Base-by-base conservation (phyloP, 139 green algal genomes). In the Tetraselmis striata region DNA sequence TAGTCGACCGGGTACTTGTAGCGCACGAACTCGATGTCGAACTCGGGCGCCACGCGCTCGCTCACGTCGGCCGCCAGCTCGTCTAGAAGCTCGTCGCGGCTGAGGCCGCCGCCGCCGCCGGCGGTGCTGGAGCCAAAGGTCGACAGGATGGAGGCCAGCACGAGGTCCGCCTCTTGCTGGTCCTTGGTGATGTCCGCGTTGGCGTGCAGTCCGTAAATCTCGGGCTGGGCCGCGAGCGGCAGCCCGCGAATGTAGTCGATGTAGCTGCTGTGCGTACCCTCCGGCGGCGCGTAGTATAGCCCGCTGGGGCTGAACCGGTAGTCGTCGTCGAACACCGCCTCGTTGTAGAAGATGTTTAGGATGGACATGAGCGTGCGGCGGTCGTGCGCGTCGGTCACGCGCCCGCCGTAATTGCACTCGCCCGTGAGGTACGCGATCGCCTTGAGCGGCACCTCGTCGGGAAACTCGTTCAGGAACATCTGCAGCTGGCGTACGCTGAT, bases 181-280 rank as follows among this genome's bases (percentile, higher is more conserved):
- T 95, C 90, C 80, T 93, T 93, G 2, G 90, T 93, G 86, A 96
- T 96, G 86, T 95, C 92, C 28, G 92, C 92, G 84, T 96, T 96
- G 77, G 84, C 87, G 82, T 96, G 92, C 82, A 95, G 88, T 1
- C 92, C 92, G 78, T 95, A 96, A 27, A 89, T 74, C 78, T 89
- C 85, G 26, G 85, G 86, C 26, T 81, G 24, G 32, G 80, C 59
- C 26, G 32, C 75, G 74, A 88, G 2, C 27, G 87, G 87, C 23
- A 89, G 31, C 28, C 2, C 28, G 0, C 81, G 83, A 79, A 93
- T 92, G 86, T 85, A 88, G 22, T 83, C 29, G 11, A 90, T 24
- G 84, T 93, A 94, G 1, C 25, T 45, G 30, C 87, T 31, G 78
- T 92, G 31, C 22, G 32, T 67, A 0, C 87, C 88, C 59, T 94